These are phyloP conservation scores for Pichia scutulata DNA, from an alignment of 805 yeast genomes.

Conservation along the genomic window DNA sequence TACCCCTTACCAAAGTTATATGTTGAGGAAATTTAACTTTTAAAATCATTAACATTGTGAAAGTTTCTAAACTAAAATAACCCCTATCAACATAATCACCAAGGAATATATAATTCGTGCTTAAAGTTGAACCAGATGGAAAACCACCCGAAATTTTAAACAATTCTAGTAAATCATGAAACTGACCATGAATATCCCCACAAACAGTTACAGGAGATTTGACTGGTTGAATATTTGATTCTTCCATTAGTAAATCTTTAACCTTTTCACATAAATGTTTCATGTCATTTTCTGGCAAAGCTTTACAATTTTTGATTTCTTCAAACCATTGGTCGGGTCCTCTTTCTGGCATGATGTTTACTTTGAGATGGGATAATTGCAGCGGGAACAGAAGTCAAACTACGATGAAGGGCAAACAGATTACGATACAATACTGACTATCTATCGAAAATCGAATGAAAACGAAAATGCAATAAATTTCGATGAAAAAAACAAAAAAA, in stretches of 20 bases:
- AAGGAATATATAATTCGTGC: conserved; percentile 64
- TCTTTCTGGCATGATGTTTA: conserved; percentile 34
- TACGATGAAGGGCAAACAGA: background rate
- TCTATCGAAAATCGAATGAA: too few relatives aligned
- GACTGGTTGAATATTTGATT: conserved; percentile 89
- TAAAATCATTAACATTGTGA: conserved; percentile 86
- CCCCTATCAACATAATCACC: conserved; percentile 99
- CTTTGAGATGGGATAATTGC: background rate
- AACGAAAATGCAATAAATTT: background rate
- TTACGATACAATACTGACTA: too few relatives aligned
- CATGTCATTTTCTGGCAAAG: conserved; percentile 88
- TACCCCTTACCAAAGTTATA: conserved; percentile 93
- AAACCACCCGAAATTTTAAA: conserved; percentile 90
- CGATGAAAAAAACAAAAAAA: background rate
- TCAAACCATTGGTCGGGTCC: conserved; percentile 98
- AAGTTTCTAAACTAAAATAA: conserved; percentile 90
- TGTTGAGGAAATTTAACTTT: conserved; percentile 64
- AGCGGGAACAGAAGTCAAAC: background rate
- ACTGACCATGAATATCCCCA: conserved; percentile 98
- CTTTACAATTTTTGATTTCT: conserved; percentile 82
- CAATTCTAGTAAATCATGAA: conserved; percentile 85
- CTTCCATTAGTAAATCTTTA: conserved; percentile 92
- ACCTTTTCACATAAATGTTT: conserved; percentile 93
- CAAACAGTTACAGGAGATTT: conserved; percentile 91
- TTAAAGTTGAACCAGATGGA: conserved; percentile 52